Conservation (phyloP, 148 eudicot species). For the Cornus kousa region DNA sequence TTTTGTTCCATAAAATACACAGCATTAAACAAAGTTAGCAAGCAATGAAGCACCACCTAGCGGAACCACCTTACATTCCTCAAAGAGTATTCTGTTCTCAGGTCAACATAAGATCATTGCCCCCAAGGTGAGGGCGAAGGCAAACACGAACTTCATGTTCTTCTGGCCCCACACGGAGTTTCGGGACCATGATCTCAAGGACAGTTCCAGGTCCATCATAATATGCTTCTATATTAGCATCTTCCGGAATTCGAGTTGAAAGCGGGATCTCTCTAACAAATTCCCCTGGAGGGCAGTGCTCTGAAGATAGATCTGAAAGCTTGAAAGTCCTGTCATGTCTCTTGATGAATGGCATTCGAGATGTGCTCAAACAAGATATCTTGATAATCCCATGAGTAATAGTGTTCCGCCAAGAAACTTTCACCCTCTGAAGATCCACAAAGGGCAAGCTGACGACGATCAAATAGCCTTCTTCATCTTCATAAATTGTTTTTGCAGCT, state of each 20-base stretch:
- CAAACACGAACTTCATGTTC: conserved; percentile 44
- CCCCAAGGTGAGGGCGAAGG: conserved; percentile 27
- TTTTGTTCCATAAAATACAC: conserved; percentile 5
- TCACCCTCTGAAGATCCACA: conserved; percentile 35
- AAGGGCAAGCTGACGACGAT: conserved; percentile 38
- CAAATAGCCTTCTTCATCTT: conserved; percentile 38
- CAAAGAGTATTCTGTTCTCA: neutral
- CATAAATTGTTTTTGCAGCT: conserved; percentile 42
- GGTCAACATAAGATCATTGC: conserved; percentile 24
- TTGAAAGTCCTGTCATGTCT: conserved; percentile 37
- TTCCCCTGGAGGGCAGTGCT: conserved; percentile 42
- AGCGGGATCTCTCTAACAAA: conserved; percentile 37
- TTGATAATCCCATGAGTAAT: conserved; percentile 35
- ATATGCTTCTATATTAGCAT: conserved; percentile 43
- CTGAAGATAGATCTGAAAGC: conserved; percentile 33
- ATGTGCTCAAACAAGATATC: conserved; percentile 33
- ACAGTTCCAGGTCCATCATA: conserved; percentile 27
- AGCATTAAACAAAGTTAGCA: conserved; percentile 13
- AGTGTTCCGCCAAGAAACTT: conserved; percentile 41
- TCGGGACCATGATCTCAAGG: conserved; percentile 40
- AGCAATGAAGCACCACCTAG: conserved; percentile 15
- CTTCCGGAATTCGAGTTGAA: conserved; percentile 35
- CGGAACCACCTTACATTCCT: conserved; percentile 7
- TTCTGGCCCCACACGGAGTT: conserved; percentile 36
- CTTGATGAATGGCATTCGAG: conserved; percentile 30